phyloP scores from a whole-genome alignment of 306 rosid genomes.

The Prunus persica region DNA sequence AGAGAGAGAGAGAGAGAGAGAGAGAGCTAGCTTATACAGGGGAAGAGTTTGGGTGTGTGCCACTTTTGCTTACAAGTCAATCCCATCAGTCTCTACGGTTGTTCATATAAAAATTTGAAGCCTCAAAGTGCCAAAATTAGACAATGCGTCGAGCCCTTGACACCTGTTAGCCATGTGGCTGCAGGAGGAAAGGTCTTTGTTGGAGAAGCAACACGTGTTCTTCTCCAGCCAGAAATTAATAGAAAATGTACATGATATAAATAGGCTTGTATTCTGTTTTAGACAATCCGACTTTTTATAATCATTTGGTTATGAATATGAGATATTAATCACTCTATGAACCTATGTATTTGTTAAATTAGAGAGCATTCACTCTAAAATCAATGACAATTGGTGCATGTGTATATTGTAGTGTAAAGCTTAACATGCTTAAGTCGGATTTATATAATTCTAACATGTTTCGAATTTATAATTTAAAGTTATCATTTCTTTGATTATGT shows the following conservation, averaged over 20 bases:
- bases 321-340: no score
- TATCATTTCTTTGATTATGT: no score
- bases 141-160: slow-evolving; percentile 10
- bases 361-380: no score
- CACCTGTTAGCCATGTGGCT: slow-evolving; percentile 60
- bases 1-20: not conserved
- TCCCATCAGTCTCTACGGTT: not conserved
- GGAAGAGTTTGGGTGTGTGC: not conserved
- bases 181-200: not conserved
- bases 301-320: no score
- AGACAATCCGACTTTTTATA: no score
- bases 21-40: not conserved
- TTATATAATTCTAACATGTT: no score
- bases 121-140: not conserved
- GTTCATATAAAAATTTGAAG: not conserved
- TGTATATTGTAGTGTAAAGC: no score
- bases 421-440: no score
- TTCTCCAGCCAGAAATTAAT: not conserved
- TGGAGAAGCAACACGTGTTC: slow-evolving; percentile 40
- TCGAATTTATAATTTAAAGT: no score
- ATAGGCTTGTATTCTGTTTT: no score
- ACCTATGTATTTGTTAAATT: no score
- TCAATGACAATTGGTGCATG: no score
- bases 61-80: slow-evolving; percentile 13
- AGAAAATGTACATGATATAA: not conserved